Evolutionary conservation across 1,139 yeast genomes (phyloP).

Genomic region (Dujonia santamariae): DNA sequence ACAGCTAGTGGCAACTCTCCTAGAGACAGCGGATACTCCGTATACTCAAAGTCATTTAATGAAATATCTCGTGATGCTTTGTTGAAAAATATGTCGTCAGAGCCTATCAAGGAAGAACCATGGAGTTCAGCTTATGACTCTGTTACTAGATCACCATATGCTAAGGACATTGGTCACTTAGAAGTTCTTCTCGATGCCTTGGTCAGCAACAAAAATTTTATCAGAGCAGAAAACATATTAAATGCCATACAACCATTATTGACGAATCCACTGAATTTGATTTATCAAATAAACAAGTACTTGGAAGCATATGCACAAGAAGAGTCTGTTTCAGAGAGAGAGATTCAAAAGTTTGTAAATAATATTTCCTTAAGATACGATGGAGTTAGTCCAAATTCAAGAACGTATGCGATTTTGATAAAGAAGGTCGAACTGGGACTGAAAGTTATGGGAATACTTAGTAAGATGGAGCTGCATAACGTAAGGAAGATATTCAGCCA

Average conservation of each 20-base stretch:
- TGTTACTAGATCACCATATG: slow-evolving; percentile 44
- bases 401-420: slow-evolving; percentile 45
- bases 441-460: slow-evolving; percentile 1
- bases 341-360: slow-evolving; percentile 26
- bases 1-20: neutral
- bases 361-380: slow-evolving; percentile 27
- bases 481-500: slow-evolving; percentile 49
- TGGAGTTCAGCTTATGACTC: slow-evolving; percentile 45
- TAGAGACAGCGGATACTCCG: slow-evolving; percentile 1
- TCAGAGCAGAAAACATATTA: slow-evolving; percentile 69
- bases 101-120: slow-evolving; percentile 19
- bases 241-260: slow-evolving; percentile 51
- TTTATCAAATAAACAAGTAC: slow-evolving; percentile 36
- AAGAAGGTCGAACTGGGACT: slow-evolving; percentile 15
- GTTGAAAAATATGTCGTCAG: slow-evolving; percentile 13
- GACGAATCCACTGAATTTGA: slow-evolving; percentile 27
- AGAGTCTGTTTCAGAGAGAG: slow-evolving; percentile 21
- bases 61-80: slow-evolving; percentile 17
- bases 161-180: slow-evolving; percentile 60
- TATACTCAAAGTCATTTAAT: slow-evolving; percentile 20
- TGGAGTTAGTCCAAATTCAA: slow-evolving; percentile 35
- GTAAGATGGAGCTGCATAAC: neutral
- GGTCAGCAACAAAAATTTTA: slow-evolving; percentile 61
- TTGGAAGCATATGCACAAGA: slow-evolving; percentile 33
- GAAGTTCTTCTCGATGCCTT: slow-evolving; percentile 84